Percentiles rank a stretch among this genome's conserved stretches.
Conservation (phyloP, 441 rosid species). For the Melastoma candidum region DNA sequence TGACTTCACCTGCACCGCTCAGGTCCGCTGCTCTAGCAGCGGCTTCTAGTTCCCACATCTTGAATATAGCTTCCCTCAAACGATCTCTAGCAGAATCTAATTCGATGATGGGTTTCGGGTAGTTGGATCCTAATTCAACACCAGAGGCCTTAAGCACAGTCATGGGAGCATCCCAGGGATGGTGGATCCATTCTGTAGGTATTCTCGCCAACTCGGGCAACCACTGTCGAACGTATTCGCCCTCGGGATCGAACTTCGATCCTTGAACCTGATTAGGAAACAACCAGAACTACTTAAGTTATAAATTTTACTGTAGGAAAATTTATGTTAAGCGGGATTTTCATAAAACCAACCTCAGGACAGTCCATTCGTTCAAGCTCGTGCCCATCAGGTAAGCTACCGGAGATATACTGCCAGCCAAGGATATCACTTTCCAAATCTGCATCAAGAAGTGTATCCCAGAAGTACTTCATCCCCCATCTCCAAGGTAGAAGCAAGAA, state of each 20-base stretch:
- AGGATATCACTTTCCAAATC: slow-evolving; percentile 82
- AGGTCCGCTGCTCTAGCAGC: slow-evolving; percentile 33
- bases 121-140: slow-evolving; percentile 75
- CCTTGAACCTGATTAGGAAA: slow-evolving; percentile 59
- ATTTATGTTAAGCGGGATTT: too few relatives aligned
- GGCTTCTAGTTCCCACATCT: slow-evolving; percentile 68
- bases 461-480: slow-evolving; percentile 96
- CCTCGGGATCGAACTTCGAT: slow-evolving; percentile 64
- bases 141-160: slow-evolving; percentile 61
- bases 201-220: slow-evolving; percentile 83
- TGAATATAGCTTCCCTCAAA: slow-evolving; percentile 58
- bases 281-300: slow-evolving; percentile 4
- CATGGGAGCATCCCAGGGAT: slow-evolving; percentile 81
- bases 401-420: slow-evolving; percentile 93
- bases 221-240: slow-evolving; percentile 85
- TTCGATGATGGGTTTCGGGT: slow-evolving; percentile 65
- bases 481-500: slow-evolving; percentile 86
- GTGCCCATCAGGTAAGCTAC: slow-evolving; percentile 90
- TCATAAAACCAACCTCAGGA: slow-evolving; percentile 45
- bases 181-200: slow-evolving; percentile 90
- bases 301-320: slow-evolving; percentile 1
- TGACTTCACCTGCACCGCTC: slow-evolving; percentile 40
- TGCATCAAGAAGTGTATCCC: slow-evolving; percentile 91
- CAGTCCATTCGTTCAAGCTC: slow-evolving; percentile 77
- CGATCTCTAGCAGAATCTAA: slow-evolving; percentile 58